These are phyloP conservation scores for Hirschfeldia incana DNA, from an alignment of 345 rosid species.

Conservation along the genomic window DNA sequence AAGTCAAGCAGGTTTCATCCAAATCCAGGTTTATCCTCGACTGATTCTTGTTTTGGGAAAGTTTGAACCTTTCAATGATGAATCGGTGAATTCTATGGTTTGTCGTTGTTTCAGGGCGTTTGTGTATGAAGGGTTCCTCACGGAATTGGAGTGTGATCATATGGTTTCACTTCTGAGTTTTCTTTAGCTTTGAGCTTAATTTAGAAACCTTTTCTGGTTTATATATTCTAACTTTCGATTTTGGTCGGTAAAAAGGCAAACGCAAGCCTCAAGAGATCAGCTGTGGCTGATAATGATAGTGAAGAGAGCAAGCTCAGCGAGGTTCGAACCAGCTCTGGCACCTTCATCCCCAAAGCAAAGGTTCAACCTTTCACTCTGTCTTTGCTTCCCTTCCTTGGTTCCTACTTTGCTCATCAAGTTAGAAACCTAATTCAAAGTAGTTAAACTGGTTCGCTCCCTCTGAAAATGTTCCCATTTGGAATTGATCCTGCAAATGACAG, in stretches of 20 bases:
- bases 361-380: constrained; percentile 32
- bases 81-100: neutral
- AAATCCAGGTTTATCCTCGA: constrained; percentile 55
- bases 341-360: constrained; percentile 83
- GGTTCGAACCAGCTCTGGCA: constrained; percentile 96
- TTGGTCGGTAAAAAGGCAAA: constrained; percentile 54
- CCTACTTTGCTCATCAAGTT: neutral
- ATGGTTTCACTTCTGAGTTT: constrained; percentile 74
- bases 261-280: constrained; percentile 83
- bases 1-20: constrained; percentile 83
- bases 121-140: constrained; percentile 89
- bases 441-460: neutral
- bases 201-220: neutral
- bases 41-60: neutral
- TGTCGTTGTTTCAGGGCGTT: constrained; percentile 17
- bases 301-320: constrained; percentile 83
- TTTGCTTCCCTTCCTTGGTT: neutral
- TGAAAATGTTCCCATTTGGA: neutral
- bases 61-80: neutral
- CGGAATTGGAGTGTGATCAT: constrained; percentile 96
- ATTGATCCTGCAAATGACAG: neutral
- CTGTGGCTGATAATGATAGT: constrained; percentile 84
- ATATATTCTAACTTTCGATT: too few species aligned
- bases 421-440: neutral
- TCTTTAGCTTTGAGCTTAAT: neutral